Conservation (phyloP, 1,139 yeast species). For the Geotrichum candidum region DNA sequence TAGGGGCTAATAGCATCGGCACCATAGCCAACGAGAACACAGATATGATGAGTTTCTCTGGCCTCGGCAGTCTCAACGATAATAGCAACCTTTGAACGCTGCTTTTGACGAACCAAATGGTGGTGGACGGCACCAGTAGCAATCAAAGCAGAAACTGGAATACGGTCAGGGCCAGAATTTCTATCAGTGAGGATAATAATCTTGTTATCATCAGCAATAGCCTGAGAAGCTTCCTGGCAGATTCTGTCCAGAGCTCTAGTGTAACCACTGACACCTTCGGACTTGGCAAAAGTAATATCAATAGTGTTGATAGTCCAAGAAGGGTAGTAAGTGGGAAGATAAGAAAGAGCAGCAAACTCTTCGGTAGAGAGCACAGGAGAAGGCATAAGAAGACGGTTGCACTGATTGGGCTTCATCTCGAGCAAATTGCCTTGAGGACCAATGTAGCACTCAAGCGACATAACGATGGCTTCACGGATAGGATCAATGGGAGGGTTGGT, state of each 20-base stretch:
- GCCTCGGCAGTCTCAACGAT: slow-evolving; percentile 94
- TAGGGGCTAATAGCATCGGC: slow-evolving; percentile 95
- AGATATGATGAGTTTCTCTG: slow-evolving; percentile 92
- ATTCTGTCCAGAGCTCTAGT: slow-evolving; percentile 78
- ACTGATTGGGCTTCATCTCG: slow-evolving; percentile 88
- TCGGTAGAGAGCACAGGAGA: slow-evolving; percentile 75
- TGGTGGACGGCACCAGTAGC: slow-evolving; percentile 98
- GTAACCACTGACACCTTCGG: slow-evolving; percentile 82
- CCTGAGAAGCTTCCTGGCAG: slow-evolving; percentile 80
- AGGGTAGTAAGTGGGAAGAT: slow-evolving; percentile 71
- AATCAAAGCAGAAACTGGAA: slow-evolving; percentile 81
- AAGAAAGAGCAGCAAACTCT: slow-evolving; percentile 67
- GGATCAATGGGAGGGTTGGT: slow-evolving; percentile 99
- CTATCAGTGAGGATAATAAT: slow-evolving; percentile 74
- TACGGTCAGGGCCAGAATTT: slow-evolving; percentile 51
- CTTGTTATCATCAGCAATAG: slow-evolving; percentile 70
- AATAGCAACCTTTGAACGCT: slow-evolving; percentile 90
- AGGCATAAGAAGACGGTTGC: slow-evolving; percentile 75
- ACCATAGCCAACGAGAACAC: slow-evolving; percentile 93
- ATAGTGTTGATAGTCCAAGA: slow-evolving; percentile 77
- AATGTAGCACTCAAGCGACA: slow-evolving; percentile 93
- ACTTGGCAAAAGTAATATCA: slow-evolving; percentile 83
- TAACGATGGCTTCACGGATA: slow-evolving; percentile 90
- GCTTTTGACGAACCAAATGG: slow-evolving; percentile 90
- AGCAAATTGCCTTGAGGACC: slow-evolving; percentile 96